Percentiles rank a stretch among this genome's conserved stretches.
Evolutionary conservation across 371 early-diverging fungal genomes (phyloP).

Genomic region (Mortierella sp.): DNA sequence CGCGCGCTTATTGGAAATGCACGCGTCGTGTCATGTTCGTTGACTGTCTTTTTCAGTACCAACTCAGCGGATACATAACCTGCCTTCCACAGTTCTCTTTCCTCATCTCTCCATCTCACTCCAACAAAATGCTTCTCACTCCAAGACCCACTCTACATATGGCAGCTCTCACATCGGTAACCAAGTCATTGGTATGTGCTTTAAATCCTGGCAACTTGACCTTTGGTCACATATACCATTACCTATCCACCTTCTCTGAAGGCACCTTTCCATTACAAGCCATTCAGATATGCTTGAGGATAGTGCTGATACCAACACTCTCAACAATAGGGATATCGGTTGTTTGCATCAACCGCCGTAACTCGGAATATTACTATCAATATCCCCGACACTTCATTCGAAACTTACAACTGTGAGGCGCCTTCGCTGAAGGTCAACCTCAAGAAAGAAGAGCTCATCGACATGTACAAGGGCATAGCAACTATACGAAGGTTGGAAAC

Average conservation of each 20-base stretch:
- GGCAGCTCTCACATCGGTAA: conserved; percentile 35
- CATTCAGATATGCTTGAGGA: not conserved
- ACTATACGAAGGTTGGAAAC: conserved; percentile 94
- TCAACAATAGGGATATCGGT: conserved; percentile 20
- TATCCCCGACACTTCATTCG: conserved; percentile 71
- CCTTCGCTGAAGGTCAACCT: conserved; percentile 72
- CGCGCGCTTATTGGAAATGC: no score
- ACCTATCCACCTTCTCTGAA: not conserved
- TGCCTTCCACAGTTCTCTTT: not conserved
- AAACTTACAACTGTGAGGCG: conserved; percentile 75
- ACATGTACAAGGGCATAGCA: conserved; percentile 91
- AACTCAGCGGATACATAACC: not conserved
- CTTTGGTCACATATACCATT: no score
- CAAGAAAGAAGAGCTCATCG: conserved; percentile 77
- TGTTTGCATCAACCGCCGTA: conserved; percentile 39
- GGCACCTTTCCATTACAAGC: no score
- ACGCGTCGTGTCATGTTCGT: not conserved
- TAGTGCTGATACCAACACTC: not conserved
- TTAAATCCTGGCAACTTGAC: not conserved
- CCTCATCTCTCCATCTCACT: conserved; percentile 1
- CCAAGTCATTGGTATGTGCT: conserved; percentile 28
- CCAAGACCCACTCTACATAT: conserved; percentile 27
- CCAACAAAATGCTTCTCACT: conserved; percentile 20
- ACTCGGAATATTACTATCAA: conserved; percentile 60
- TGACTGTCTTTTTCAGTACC: not conserved